A percentile compares a stretch with the other conserved stretches of the same genome.
These are phyloP conservation scores for Penicillium flavigenum DNA, from an alignment of 495 filamentous ascomycete genomes.

Conservation along the genomic window DNA sequence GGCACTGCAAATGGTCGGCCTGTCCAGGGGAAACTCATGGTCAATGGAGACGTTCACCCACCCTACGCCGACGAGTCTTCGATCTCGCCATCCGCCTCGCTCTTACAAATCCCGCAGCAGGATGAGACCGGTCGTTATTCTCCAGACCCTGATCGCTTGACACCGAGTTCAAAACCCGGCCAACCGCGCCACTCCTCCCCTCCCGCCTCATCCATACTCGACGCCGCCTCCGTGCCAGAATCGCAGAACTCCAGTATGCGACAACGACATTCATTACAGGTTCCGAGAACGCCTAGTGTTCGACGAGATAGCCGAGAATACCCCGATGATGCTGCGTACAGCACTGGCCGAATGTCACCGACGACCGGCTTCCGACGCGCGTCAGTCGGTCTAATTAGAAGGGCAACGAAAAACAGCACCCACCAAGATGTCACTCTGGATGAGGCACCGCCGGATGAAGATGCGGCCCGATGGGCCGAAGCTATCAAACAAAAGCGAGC, in stretches of 20 bases:
- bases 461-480: slow-evolving; percentile 89
- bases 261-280: slow-evolving; percentile 89
- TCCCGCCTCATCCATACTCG: slow-evolving; percentile 53
- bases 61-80: slow-evolving; percentile 37
- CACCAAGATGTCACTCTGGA: slow-evolving; percentile 81
- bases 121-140: slow-evolving; percentile 41
- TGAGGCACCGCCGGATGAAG: slow-evolving; percentile 82
- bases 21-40: slow-evolving; percentile 36
- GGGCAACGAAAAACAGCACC: slow-evolving; percentile 72
- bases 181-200: slow-evolving; percentile 76
- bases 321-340: slow-evolving; percentile 62
- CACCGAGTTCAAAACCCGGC: slow-evolving; percentile 37
- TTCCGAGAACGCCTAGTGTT: slow-evolving; percentile 60
- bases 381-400: slow-evolving; percentile 78
- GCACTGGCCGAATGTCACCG: slow-evolving; percentile 83
- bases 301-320: slow-evolving; percentile 55
- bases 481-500: slow-evolving; percentile 86
- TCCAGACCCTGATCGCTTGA: slow-evolving; percentile 42
- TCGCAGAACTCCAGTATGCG: slow-evolving; percentile 54
- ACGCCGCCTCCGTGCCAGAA: slow-evolving; percentile 43
- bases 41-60: slow-evolving; percentile 43
- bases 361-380: slow-evolving; percentile 65
- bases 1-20: slow-evolving; percentile 32
- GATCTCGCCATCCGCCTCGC: slow-evolving; percentile 30
- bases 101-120: slow-evolving; percentile 37